A percentile compares a stretch with the other conserved stretches of the same genome.
Conservation (phyloP, 169 alveolate species). For the Plasmodium malariae region DNA sequence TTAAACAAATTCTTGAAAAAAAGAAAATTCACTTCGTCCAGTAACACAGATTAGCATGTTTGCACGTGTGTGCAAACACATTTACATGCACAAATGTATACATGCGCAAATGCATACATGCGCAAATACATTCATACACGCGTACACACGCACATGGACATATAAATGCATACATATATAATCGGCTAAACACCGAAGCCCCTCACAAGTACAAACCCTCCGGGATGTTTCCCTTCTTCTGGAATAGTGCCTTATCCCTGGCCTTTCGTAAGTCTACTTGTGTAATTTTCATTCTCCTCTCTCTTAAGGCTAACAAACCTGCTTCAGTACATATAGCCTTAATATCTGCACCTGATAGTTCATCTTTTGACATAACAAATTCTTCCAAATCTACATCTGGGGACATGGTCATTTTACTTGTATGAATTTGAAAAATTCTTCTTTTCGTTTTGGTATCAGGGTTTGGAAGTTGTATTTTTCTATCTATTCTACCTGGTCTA, state of each 20-base stretch:
- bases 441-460: slow-evolving; percentile 98
- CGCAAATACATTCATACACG: neutral
- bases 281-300: slow-evolving; percentile 98
- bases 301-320: slow-evolving; percentile 99
- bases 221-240: slow-evolving; percentile 98
- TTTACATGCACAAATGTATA: neutral
- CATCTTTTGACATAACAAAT: slow-evolving; percentile 99
- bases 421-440: slow-evolving; percentile 97
- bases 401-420: slow-evolving; percentile 97
- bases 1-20: no score
- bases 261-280: slow-evolving; percentile 97
- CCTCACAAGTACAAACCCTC: slow-evolving; percentile 94
- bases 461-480: slow-evolving; percentile 98
- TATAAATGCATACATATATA: neutral
- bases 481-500: slow-evolving; percentile 99
- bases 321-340: slow-evolving; percentile 99
- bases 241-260: slow-evolving; percentile 98
- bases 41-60: no score
- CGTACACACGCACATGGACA: neutral
- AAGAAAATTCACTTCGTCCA: no score
- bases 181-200: neutral
- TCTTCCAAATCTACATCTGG: slow-evolving; percentile 99
- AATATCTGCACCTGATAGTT: slow-evolving; percentile 99
- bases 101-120: neutral
- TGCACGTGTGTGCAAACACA: no score